A percentile compares a stretch with the other conserved stretches of the same genome.
Conservation (phyloP, 2,329 filamentous ascomycete genomes). For the Sclerotiophoma versabilis region DNA sequence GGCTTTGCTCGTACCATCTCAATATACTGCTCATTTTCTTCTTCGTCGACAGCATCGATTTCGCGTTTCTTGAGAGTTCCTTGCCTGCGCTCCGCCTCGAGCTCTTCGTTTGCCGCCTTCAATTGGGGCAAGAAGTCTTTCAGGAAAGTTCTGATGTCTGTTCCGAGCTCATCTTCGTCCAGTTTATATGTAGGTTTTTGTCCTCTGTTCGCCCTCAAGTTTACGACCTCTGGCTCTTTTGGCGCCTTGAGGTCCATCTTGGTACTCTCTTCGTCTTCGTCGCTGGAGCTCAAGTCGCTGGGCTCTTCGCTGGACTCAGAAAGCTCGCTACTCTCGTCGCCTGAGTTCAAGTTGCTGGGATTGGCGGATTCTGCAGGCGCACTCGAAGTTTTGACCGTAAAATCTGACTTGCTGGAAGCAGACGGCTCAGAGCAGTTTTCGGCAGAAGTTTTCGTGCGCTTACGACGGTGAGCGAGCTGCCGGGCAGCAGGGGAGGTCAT, state of each 20-base stretch:
- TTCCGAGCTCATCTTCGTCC: constrained; percentile 30
- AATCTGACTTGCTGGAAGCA: constrained; percentile 23
- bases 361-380: constrained; percentile 24
- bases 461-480: constrained; percentile 26
- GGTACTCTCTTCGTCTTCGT: constrained; percentile 28
- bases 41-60: constrained; percentile 47
- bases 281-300: constrained; percentile 44
- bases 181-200: constrained; percentile 44
- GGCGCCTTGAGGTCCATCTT: constrained; percentile 10
- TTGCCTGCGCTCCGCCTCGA: constrained; percentile 49
- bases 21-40: constrained; percentile 45
- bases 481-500: constrained; percentile 24
- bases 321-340: constrained; percentile 40
- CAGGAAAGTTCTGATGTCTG: constrained; percentile 46
- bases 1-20: constrained; percentile 46
- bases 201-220: constrained; percentile 39
- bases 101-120: constrained; percentile 52
- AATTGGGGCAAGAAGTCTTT: constrained; percentile 53
- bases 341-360: constrained; percentile 30
- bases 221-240: constrained; percentile 29
- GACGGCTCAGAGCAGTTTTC: constrained; percentile 32
- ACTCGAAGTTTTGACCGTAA: constrained; percentile 27
- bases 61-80: constrained; percentile 48
- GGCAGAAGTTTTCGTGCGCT: constrained; percentile 34
- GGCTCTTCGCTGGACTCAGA: constrained; percentile 49